phyloP scores from a whole-genome alignment of 768 basidiomycete species.

The Lactifluus hygrophoroides region DNA sequence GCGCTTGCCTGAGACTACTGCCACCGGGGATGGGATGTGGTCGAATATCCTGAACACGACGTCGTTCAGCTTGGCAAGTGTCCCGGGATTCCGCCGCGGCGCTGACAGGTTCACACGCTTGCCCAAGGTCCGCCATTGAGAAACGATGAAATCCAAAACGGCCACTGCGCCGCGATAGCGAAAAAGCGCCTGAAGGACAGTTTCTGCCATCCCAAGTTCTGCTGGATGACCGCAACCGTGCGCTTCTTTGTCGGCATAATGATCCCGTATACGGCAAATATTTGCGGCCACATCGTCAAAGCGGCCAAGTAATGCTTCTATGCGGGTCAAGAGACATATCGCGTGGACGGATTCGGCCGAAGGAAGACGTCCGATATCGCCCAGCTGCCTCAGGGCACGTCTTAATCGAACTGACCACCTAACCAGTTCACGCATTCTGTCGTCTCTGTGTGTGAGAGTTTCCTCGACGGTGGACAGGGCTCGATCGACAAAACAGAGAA shows the following conservation, averaged over 20 bases:
- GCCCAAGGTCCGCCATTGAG: constrained; percentile 10
- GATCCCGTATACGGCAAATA: not conserved
- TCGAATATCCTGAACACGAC: constrained; percentile 10
- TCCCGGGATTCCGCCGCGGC: not conserved
- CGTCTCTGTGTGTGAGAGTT: not conserved
- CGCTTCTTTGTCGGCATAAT: not conserved
- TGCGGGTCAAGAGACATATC: constrained; percentile 12
- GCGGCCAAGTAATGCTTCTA: constrained; percentile 12
- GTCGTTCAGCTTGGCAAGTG: not conserved
- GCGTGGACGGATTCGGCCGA: not conserved
- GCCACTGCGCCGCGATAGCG: constrained; percentile 12
- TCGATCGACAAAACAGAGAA: constrained; percentile 18
- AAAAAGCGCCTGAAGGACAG: constrained; percentile 6
- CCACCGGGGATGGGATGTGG: constrained; percentile 6
- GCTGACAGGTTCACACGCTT: not conserved
- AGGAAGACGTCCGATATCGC: not conserved
- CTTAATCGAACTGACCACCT: constrained; percentile 14
- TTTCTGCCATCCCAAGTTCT: constrained; percentile 9
- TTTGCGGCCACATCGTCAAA: constrained; percentile 4
- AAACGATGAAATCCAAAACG: constrained; percentile 12
- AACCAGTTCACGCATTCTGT: constrained; percentile 11
- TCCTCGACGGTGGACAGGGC: constrained; percentile 11
- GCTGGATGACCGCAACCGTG: not conserved
- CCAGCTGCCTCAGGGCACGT: constrained; percentile 1
- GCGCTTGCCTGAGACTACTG: constrained; percentile 1